A percentile compares a stretch with the other conserved stretches of the same genome.
Evolutionary conservation across 1,284 basidiomycete genomes (phyloP).

Genomic region (Meira miltonrushii): DNA sequence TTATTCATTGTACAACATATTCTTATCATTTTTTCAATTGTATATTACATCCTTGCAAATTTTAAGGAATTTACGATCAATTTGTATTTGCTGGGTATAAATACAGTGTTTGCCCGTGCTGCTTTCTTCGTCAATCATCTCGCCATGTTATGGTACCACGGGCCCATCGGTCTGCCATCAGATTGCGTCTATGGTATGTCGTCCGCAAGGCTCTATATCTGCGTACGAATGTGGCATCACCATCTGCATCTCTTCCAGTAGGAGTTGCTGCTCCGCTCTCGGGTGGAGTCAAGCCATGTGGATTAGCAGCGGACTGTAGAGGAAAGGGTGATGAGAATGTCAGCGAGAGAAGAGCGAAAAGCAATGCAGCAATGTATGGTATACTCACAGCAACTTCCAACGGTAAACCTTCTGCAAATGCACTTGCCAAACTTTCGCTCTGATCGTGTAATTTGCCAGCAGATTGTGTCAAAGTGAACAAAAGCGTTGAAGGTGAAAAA

Average conservation of each 20-base stretch:
- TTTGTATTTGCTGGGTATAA: too few species aligned
- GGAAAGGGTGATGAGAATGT: background rate
- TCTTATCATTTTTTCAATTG: background rate
- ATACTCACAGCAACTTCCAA: constrained; percentile 21
- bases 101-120: background rate
- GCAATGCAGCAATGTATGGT: constrained; percentile 4
- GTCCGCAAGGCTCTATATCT: constrained; percentile 33
- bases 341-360: too few species aligned
- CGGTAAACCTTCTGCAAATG: constrained; percentile 41
- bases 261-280: constrained; percentile 4
- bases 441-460: constrained; percentile 34
- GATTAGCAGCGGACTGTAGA: constrained; percentile 10
- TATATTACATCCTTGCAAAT: background rate
- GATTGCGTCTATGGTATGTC: constrained; percentile 28
- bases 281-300: constrained; percentile 3
- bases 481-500: constrained; percentile 36
- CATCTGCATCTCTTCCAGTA: constrained; percentile 4
- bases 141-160: constrained; percentile 32
- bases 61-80: too few species aligned
- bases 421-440: constrained; percentile 42
- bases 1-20: background rate
- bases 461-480: constrained; percentile 28
- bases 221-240: constrained; percentile 29
- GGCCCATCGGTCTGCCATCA: constrained; percentile 36
- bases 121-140: constrained; percentile 18